Evolutionary conservation across 768 basidiomycete species (phyloP), one percentile per base, ranked within the genome.

Genomic region (Termitomyces sp.): DNA sequence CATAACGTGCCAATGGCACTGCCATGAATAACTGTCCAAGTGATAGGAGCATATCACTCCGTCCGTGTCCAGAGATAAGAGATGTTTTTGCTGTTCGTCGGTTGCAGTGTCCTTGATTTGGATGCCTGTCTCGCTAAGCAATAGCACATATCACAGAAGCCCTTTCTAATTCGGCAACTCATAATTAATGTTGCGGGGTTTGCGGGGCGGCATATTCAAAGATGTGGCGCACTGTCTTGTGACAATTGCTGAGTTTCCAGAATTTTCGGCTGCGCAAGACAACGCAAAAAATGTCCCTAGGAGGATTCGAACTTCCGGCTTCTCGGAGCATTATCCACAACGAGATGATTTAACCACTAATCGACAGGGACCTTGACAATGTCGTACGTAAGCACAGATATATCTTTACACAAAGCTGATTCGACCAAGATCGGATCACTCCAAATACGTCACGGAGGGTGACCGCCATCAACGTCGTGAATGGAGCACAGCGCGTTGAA

Each of bases 251-350:
- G 30, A 24, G 11, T 20, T 50, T 20, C 18, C 16, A 26, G 28
- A 47, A 47, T 30, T 20, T 33, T 33, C 20, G n/a, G 32, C 13
- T 8, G 49, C 32, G 30, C 13, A 44, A 14, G 13, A 24, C 24
- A 16, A 36, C 3, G 5, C 22, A 44, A 11, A n/a, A 22, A 43
- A 22, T 66, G 65, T 66, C 65, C 63, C 65, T 64, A 54, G 65
- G 65, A 64, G 63, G 65, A 66, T 65, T 66, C 65, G 65, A 66
- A 66, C 65, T 66, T 66, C 65, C 63, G 63, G 63, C 63, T 64
- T 64, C 63, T 64, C 63, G 63, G 63, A 60, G 49, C 35, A 16
- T 1, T 41, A 35, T 44, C 63, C 63, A 64, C 63, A 64, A 64
- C 63, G 56, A 63, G 57, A 63, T 61, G 62, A 63, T 60, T 63